Evolutionary conservation across 2,329 filamentous ascomycete genomes (phyloP).

Genomic region (Zymoseptoria crescenta): DNA sequence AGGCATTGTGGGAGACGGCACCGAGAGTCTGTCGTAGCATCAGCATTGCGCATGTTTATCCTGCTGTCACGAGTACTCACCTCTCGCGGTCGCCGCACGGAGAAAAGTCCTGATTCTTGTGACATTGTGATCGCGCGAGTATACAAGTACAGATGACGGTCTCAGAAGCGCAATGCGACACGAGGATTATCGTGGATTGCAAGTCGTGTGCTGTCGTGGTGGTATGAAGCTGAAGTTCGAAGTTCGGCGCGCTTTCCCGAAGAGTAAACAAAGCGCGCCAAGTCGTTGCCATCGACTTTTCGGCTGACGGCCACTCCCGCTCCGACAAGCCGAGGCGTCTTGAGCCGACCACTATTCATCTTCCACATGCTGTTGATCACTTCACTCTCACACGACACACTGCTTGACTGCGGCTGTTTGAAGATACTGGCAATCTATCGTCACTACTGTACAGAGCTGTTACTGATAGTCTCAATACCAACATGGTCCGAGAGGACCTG

Average conservation of each 20-base stretch:
- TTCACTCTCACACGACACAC: background rate
- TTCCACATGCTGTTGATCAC: background rate
- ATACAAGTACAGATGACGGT: background rate
- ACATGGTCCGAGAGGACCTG: constrained; percentile 89
- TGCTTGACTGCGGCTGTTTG: background rate
- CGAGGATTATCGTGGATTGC: background rate
- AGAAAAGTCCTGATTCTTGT: constrained; percentile 82
- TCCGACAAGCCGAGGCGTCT: constrained; percentile 32
- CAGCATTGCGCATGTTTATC: constrained; percentile 7
- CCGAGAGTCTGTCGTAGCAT: constrained; percentile 62
- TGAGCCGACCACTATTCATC: background rate
- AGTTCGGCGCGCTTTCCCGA: background rate
- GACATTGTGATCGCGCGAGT: constrained; percentile 53
- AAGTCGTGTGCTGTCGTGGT: constrained; percentile 3
- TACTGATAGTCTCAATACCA: constrained; percentile 30
- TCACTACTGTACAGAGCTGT: background rate
- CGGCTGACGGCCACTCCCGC: constrained; percentile 65
- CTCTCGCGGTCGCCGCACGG: constrained; percentile 84
- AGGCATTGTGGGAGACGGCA: constrained; percentile 67
- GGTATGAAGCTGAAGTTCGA: background rate
- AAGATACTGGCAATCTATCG: background rate
- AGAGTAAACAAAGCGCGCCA: constrained; percentile 8
- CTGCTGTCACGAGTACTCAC: constrained; percentile 44
- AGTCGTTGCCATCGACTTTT: constrained; percentile 37
- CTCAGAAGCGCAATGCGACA: background rate